Base-by-base conservation (phyloP, 257 asterid genomes). In the Mitragyna speciosa region DNA sequence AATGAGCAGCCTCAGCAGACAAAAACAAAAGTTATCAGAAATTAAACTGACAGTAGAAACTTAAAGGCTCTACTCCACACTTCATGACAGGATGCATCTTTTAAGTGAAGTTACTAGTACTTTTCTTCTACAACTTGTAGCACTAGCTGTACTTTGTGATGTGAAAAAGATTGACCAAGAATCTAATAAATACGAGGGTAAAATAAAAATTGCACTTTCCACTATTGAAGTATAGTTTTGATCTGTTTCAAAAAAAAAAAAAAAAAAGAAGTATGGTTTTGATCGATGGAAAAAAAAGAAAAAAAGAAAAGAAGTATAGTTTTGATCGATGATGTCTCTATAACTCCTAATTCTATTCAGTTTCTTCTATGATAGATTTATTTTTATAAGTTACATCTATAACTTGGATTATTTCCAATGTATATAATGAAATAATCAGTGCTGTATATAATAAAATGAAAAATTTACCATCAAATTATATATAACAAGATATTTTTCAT, bases 21-120 rank as follows among this genome's bases (percentile, higher is more conserved):
- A 22, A 28, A 63, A 36, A 56, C 51, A 4, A 0, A 28, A 73
- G 65, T 30, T 20, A 24, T 20, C 26, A 64, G 64, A 64, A 67
- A 76, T 64, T 45, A 47, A 47, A 72, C 58, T 30, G 80, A 24
- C 49, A 28, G 47, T 61, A 64, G 77, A 47, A 73, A n/a, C 65
- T 51, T 73, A 28, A 47, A 73, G 17, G 43, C 43, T 51, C 65
- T 30, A 73, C 48, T 31, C 47, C 71, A 31, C 47, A 30, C 26
- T 72, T 72, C 76, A 48, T 26, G 63, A 28, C 61, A 73, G 17
- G 65, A 52, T 30, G 24, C 73, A 64, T 58, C 73, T 76, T 76
- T 65, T 45, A 63, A 28, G 31, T 11, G 19, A 33, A 41, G 28
- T 11, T 69, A 36, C 39, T 75, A 36, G 41, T 36, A 36, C 41